Base-by-base conservation (phyloP, 352 stramenopile species). In the Blastocystis hominis region DNA sequence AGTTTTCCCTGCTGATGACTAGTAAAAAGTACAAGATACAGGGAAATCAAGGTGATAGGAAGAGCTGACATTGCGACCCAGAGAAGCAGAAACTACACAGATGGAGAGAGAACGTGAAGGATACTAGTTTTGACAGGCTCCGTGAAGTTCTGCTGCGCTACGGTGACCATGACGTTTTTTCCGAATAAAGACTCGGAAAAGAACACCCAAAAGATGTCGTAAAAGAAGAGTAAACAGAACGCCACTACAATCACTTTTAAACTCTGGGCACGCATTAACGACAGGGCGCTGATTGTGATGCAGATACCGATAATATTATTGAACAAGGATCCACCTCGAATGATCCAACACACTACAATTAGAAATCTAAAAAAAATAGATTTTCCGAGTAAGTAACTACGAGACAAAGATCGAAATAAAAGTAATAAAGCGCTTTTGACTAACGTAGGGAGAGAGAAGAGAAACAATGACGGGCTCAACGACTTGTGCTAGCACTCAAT, bases 201-300 rank as follows among this genome's bases (percentile, higher is more conserved):
- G 64, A 76, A 76, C 1, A 76, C 64, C 64, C 64, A 76, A 40
- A 76, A 76, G 38, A 76, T 76, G 36, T 76, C 64, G 47, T 76
- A 76, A 34, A 76, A 30, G 64, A 76, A 76, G 30, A 76, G 64
- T 17, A 76, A 40, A 76, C 17, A 20, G 64, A 76, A 76, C 3
- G 55, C 44, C 5, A 50, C 34, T 3, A 55, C 13, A 76, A 76
- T 7, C 3, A 76, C 34, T 55, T 76, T 76, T 3, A 76, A 6
- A 55, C 17, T 76, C 34, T 46, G 40, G 10, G 34, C n/a, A 34
- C 64, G 64, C 24, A 76, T 50, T 3, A 76, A 3, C 9, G 64
- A 76, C 5, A 76, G 5, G 15, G 40, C 64, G 55, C n/a, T 55
- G 4, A 76, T 53, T n/a, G 47, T 53, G 36, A 76, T 17, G 44